Evolutionary conservation across 495 filamentous ascomycete genomes (phyloP).

Genomic region (Umbilicaria muhlenbergii): DNA sequence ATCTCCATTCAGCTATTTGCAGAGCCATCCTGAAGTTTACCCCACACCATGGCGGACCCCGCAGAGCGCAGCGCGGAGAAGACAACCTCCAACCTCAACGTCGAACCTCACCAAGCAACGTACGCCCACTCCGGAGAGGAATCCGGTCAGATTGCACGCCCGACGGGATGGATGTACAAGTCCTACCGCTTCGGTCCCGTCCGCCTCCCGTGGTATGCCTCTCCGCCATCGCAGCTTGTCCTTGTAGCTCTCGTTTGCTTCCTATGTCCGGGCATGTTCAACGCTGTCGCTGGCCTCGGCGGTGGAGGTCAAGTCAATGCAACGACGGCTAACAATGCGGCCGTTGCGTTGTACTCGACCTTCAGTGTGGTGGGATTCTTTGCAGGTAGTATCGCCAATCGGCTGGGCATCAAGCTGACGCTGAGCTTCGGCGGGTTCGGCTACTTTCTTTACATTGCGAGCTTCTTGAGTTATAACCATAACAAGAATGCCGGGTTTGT

Average conservation of each 20-base stretch:
- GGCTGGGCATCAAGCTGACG: slow-evolving; percentile 26
- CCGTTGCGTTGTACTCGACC: slow-evolving; percentile 47
- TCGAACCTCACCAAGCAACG: too few species aligned
- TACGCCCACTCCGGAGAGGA: background rate
- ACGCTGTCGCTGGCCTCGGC: slow-evolving; percentile 41
- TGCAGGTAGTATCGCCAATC: slow-evolving; percentile 34
- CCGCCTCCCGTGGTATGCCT: slow-evolving; percentile 52
- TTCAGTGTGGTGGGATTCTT: slow-evolving; percentile 39
- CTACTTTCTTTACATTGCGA: slow-evolving; percentile 29
- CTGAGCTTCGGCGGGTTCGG: slow-evolving; percentile 30
- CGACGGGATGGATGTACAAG: slow-evolving; percentile 34
- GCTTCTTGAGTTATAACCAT: slow-evolving; percentile 48
- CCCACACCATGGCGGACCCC: too few species aligned
- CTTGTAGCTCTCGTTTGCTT: slow-evolving; percentile 54
- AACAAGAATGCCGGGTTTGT: slow-evolving; percentile 58
- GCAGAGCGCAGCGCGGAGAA: too few species aligned
- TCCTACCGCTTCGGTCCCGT: slow-evolving; percentile 28
- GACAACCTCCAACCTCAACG: too few species aligned
- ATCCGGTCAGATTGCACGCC: slow-evolving; percentile 6
- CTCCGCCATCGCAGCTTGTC: slow-evolving; percentile 39
- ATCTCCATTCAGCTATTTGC: too few species aligned
- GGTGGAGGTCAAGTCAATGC: slow-evolving; percentile 33
- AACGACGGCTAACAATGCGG: slow-evolving; percentile 29
- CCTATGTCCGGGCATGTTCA: slow-evolving; percentile 66
- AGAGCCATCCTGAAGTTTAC: too few species aligned